Conservation (phyloP, 2,329 filamentous ascomycete genomes). For the Massarina eburnea region DNA sequence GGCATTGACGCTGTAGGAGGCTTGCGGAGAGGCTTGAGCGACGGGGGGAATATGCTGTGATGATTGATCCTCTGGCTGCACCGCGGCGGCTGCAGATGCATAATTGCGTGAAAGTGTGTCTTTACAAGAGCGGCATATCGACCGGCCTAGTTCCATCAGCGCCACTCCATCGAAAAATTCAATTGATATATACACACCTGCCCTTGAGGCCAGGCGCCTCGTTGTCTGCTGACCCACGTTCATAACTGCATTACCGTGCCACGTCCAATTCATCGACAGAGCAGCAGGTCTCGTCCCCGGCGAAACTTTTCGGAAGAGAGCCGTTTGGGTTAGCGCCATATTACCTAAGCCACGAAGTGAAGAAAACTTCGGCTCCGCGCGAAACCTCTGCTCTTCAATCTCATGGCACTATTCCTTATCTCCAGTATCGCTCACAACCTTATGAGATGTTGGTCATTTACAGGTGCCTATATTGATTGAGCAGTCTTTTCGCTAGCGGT, state of each 20-base stretch:
- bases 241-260: slow-evolving; percentile 34
- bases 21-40: slow-evolving; percentile 42
- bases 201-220: slow-evolving; percentile 45
- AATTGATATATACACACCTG: slow-evolving; percentile 35
- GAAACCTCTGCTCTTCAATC: slow-evolving; percentile 45
- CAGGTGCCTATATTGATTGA: slow-evolving; percentile 77
- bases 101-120: slow-evolving; percentile 42
- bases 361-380: slow-evolving; percentile 7
- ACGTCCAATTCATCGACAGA: slow-evolving; percentile 15
- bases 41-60: slow-evolving; percentile 38
- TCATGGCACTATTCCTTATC: slow-evolving; percentile 86
- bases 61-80: slow-evolving; percentile 34
- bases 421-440: slow-evolving; percentile 70
- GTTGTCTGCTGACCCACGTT: slow-evolving; percentile 49
- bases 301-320: slow-evolving; percentile 36
- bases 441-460: slow-evolving; percentile 80
- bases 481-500: slow-evolving; percentile 98
- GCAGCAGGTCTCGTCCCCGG: too few relatives aligned
- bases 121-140: slow-evolving; percentile 51
- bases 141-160: slow-evolving; percentile 42
- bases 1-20: slow-evolving; percentile 52
- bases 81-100: slow-evolving; percentile 40
- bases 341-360: slow-evolving; percentile 10
- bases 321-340: slow-evolving; percentile 20
- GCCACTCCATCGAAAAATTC: slow-evolving; percentile 1